Evolutionary conservation across 306 rosid genomes (phyloP), one percentile per base, ranked within the genome.

Genomic region (Malus fusca): DNA sequence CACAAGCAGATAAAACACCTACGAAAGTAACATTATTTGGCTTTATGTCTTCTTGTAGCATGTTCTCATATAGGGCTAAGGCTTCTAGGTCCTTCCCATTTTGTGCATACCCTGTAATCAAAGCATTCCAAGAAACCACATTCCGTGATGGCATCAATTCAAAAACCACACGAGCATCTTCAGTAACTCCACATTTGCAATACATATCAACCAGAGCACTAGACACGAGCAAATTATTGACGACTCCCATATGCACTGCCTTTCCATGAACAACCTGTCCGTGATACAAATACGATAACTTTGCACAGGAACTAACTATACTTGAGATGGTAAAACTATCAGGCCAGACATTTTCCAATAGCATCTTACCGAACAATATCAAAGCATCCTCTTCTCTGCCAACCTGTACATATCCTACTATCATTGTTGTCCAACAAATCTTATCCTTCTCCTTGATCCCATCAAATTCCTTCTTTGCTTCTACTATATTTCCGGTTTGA

Each of bases 351-450:
- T 58, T 22, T 82, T 71, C 73, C 25, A 59, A 37, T 40, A 69
- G 71, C 79, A 82, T 81, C 23, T 67, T 52, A 22, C 71, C 37
- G 53, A 82, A 82, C 79, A 78, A 78, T 23, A 77, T 69, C 77
- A 82, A 61, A 73, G 85, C 82, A 74, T 78, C 85, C 73, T 68
- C 79, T 78, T 82, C 82, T 78, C 79, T 69, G 35, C 77, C 79
- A 56, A 62, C 74, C 46, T 78, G 81, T 33, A 74, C 66, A 69
- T 68, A 69, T 30, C 72, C 82, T 15, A 77, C 85, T 22, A 77
- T 62, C 81, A 81, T 77, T 48, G 81, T 69, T 8, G 81, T 81
- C 84, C 84, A 81, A 77, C 84, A 81, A 76, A 81, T 78, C 66
- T 71, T 76, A 72, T 81, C 85, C 75, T 76, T 77, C 40, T 72